Conservation (phyloP, 2,329 filamentous ascomycete genomes). For the Aspergillus flavus region DNA sequence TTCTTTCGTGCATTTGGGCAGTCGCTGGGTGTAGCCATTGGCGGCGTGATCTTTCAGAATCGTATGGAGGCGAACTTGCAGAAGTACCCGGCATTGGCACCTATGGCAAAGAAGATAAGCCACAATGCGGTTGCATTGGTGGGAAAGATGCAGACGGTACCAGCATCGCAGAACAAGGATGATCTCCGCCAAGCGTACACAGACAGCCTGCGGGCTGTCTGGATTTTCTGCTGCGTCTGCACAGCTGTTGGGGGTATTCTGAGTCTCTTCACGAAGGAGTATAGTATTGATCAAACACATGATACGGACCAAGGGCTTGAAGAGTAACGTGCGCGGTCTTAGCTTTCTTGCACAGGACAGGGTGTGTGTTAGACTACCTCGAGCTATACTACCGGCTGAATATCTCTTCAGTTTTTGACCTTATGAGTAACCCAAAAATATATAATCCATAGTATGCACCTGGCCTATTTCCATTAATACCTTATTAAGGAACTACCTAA, state of each 20-base stretch:
- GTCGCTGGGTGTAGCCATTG: not conserved
- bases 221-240: not conserved
- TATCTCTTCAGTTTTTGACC: not conserved
- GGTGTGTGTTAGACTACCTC: too few species aligned
- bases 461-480: too few species aligned
- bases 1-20: not conserved
- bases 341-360: not conserved
- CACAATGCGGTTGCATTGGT: not conserved
- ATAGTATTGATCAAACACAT: not conserved
- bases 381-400: too few species aligned
- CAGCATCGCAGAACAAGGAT: not conserved
- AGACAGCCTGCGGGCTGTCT: not conserved
- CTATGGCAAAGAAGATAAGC: not conserved
- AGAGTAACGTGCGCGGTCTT: not conserved
- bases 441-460: too few species aligned
- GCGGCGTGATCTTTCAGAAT: not conserved
- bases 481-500: too few species aligned
- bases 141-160: not conserved
- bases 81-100: not conserved
- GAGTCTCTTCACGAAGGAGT: not conserved
- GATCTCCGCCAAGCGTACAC: not conserved
- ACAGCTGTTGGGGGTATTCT: not conserved
- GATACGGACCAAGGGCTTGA: not conserved
- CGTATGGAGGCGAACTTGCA: not conserved
- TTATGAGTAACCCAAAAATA: not conserved